Percentiles rank a stretch among this genome's conserved stretches.
Evolutionary conservation across 2,329 filamentous ascomycete species (phyloP).

Genomic region (Pseudofabraea citricarpa): DNA sequence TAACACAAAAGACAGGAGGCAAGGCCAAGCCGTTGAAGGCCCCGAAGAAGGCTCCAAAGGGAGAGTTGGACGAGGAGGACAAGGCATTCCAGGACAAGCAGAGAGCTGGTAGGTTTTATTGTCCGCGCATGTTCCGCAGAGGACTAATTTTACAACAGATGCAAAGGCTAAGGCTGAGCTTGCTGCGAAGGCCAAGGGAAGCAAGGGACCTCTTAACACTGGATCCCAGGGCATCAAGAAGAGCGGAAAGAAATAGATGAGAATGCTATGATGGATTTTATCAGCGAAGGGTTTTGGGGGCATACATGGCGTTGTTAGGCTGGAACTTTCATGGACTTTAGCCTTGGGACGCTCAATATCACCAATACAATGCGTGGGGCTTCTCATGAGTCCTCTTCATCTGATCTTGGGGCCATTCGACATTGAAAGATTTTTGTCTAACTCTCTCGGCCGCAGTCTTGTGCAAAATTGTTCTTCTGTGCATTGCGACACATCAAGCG

Average conservation of each 20-base stretch:
- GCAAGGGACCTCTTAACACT: conserved; percentile 84
- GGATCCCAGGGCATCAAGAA: conserved; percentile 93
- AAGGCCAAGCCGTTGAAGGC: conserved; percentile 84
- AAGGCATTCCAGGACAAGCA: conserved; percentile 79
- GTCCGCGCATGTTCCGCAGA: too few relatives aligned
- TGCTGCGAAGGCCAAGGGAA: conserved; percentile 68
- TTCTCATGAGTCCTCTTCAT: too few relatives aligned
- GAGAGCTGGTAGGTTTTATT: conserved; percentile 65
- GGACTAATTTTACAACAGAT: conserved; percentile 42
- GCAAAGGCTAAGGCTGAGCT: conserved; percentile 83
- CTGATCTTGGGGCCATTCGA: too few relatives aligned
- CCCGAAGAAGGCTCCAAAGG: conserved; percentile 71
- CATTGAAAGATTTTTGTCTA: too few relatives aligned
- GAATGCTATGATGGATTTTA: background rate
- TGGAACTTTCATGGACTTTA: too few relatives aligned
- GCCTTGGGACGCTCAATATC: too few relatives aligned
- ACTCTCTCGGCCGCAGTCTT: too few relatives aligned
- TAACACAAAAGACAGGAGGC: conserved; percentile 52
- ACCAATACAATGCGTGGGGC: too few relatives aligned
- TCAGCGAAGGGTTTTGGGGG: background rate
- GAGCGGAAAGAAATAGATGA: conserved; percentile 81
- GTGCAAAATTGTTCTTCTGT: too few relatives aligned
- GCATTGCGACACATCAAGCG: too few relatives aligned
- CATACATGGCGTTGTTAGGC: background rate
- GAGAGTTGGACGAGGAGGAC: conserved; percentile 85